Evolutionary conservation across 1,284 basidiomycete species (phyloP), one percentile per base, ranked within the genome.

Genomic region (Coniophora puteana): DNA sequence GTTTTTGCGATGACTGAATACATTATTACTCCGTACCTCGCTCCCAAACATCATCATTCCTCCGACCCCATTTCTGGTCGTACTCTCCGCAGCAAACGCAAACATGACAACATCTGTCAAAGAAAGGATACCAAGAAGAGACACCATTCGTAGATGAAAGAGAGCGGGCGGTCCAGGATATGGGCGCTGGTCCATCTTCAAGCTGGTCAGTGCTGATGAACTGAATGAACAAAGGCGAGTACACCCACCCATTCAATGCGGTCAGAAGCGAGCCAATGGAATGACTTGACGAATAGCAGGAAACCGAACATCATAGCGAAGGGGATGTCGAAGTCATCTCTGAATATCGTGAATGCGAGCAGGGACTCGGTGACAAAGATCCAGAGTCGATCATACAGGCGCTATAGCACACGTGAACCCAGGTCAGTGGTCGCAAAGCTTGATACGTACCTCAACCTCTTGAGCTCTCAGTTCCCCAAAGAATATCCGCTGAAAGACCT

Each of bases 301-400:
- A 92, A 80, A 14, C 89, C 85, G 58, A 97, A 98, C 78, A 97
- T 89, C 50, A 94, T 68, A 26, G 86, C 86, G 59, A 98, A 98
- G 1, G 84, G 80, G n/a, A 87, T 79, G 62, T 96, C 89, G 61
- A 93, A 92, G 62, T 93, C 89, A 61, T 93, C 89, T 43, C 93
- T 78, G 68, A 99, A 99, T 53, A 98, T 97, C 22, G 95, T 95
- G 59, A 98, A 88, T 3, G 95, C 95, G 35, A 99, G 71, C 28
- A 99, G 72, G 5, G 91, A 94, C 62, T 99, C 95, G 1, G 94
- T 98, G 41, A 98, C 80, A 63, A 96, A 96, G 69, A 95, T 94
- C 95, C 96, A 98, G 31, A 92, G 76, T 47, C 91, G 77, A 59
- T 99, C 95, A 63, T 96, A 96, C 1, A 99, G 72, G 33, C 94